Conservation (phyloP, 163 green algal genomes). For the Chloroidium sp. region DNA sequence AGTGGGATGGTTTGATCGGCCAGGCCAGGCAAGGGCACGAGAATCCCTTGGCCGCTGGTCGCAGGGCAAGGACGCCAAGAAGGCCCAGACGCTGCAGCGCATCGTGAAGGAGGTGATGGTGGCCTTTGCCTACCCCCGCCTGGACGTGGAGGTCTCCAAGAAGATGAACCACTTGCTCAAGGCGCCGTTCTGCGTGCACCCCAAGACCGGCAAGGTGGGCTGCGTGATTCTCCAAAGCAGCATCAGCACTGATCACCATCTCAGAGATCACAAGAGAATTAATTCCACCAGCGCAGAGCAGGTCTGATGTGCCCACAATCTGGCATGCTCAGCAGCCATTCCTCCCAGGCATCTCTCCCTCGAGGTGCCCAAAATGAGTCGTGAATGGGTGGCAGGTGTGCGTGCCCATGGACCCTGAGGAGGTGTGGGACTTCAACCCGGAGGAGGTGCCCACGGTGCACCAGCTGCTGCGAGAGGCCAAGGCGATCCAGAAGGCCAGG, state of each 20-base stretch:
- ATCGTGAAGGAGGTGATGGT: slow-evolving; percentile 67
- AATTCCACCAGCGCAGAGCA: neutral
- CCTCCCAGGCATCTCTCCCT: neutral
- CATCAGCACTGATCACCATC: neutral
- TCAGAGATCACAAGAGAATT: neutral
- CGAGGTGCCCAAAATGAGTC: neutral
- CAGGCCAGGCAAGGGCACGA: slow-evolving; percentile 1
- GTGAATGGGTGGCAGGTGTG: slow-evolving; percentile 40
- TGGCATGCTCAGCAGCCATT: neutral
- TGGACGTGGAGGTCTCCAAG: slow-evolving; percentile 98
- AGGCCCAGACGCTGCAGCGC: slow-evolving; percentile 20
- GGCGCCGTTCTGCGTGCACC: slow-evolving; percentile 97
- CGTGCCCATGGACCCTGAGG: slow-evolving; percentile 62
- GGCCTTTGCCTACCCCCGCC: slow-evolving; percentile 83
- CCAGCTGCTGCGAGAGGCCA: slow-evolving; percentile 60
- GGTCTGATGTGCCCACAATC: neutral
- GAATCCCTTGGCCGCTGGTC: too few relatives aligned
- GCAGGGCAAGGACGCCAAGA: neutral
- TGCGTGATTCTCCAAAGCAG: neutral
- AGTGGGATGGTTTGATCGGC: slow-evolving; percentile 1
- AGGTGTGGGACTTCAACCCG: slow-evolving; percentile 65
- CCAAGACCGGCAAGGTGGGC: slow-evolving; percentile 88
- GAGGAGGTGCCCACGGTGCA: slow-evolving; percentile 69
- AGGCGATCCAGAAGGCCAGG: too few relatives aligned
- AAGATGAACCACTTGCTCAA: slow-evolving; percentile 99